Percentiles rank a stretch among this genome's conserved stretches.
Conservation (phyloP, 1,284 basidiomycete species). For the Kwoniella shivajii region DNA sequence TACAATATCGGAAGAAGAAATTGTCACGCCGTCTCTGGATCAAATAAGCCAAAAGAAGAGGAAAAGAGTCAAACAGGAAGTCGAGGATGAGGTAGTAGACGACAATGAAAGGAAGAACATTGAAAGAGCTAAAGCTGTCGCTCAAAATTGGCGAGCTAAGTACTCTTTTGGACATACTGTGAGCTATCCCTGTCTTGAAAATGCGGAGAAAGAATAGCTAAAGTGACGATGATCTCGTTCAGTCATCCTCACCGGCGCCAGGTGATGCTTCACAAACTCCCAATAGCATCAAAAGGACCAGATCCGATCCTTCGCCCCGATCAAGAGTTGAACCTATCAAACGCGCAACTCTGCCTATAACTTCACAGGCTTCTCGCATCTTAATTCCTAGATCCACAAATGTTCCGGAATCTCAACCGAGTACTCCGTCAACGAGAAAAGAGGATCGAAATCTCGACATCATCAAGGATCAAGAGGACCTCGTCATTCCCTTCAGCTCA, state of each 20-base stretch:
- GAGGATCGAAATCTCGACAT: background rate
- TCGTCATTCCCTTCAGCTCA: background rate
- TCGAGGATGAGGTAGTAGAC: constrained; percentile 24
- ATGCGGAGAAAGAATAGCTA: background rate
- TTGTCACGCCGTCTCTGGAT: constrained; percentile 31
- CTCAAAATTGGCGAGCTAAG: constrained; percentile 47
- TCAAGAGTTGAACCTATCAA: background rate
- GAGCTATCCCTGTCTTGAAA: constrained; percentile 6
- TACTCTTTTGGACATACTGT: constrained; percentile 37
- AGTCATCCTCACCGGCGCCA: constrained; percentile 13
- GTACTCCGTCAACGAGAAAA: background rate
- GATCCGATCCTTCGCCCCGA: constrained; percentile 4
- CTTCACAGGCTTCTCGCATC: background rate
- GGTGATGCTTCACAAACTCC: background rate
- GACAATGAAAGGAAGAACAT: constrained; percentile 28
- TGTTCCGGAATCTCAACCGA: background rate
- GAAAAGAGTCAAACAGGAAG: constrained; percentile 39
- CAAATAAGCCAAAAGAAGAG: constrained; percentile 12
- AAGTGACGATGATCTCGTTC: too few relatives aligned
- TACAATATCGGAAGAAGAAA: constrained; percentile 35
- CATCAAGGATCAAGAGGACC: background rate
- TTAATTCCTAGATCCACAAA: background rate
- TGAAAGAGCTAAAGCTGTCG: constrained; percentile 39
- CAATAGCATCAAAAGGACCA: background rate
- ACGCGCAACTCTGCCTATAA: constrained; percentile 2